Percentiles rank a stretch among this genome's conserved stretches.
Conservation (phyloP, 2,329 filamentous ascomycete genomes). For the Phoma sp. region DNA sequence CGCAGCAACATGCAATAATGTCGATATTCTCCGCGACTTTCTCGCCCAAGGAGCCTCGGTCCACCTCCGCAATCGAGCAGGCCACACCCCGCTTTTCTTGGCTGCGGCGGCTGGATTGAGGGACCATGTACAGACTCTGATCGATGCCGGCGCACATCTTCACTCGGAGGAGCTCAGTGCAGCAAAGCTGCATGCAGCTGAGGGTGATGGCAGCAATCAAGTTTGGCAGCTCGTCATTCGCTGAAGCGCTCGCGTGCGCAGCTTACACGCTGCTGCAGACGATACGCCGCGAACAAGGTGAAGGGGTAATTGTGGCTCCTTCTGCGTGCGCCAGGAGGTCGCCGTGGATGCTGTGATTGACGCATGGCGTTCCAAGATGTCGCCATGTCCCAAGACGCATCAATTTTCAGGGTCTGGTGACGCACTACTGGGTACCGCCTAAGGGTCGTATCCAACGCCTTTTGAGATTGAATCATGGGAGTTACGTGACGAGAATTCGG, state of each 20-base stretch:
- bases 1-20: constrained; percentile 61
- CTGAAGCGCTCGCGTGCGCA: constrained; percentile 24
- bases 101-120: constrained; percentile 62
- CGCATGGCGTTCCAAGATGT: constrained; percentile 28
- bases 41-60: constrained; percentile 64
- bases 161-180: constrained; percentile 62
- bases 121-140: constrained; percentile 61
- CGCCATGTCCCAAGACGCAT: constrained; percentile 32
- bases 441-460: constrained; percentile 23
- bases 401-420: constrained; percentile 34
- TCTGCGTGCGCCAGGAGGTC: constrained; percentile 26
- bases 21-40: constrained; percentile 62
- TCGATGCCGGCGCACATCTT: constrained; percentile 64
- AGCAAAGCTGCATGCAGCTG: constrained; percentile 54
- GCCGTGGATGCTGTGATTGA: constrained; percentile 23
- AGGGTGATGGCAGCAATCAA: constrained; percentile 40
- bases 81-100: constrained; percentile 64
- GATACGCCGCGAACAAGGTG: constrained; percentile 22
- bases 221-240: constrained; percentile 45
- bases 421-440: constrained; percentile 26
- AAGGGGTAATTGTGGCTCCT: constrained; percentile 35
- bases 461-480: constrained; percentile 24
- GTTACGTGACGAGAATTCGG: constrained; percentile 28
- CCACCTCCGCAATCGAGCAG: constrained; percentile 63
- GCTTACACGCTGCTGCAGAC: constrained; percentile 9